These are phyloP conservation scores for Mercurialis annua DNA, from an alignment of 345 rosid species.

Conservation along the genomic window DNA sequence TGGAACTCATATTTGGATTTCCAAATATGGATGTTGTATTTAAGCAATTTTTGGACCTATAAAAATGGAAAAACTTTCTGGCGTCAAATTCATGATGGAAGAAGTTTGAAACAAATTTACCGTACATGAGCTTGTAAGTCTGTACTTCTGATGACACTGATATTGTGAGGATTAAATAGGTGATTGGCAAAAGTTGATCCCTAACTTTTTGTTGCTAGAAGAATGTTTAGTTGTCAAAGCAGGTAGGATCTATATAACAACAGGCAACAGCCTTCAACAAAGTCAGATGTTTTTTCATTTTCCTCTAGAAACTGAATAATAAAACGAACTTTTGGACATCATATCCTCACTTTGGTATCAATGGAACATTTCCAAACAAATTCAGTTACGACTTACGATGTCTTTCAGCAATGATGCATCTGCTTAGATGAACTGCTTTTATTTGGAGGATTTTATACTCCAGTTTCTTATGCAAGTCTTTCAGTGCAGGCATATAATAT, in stretches of 20 bases:
- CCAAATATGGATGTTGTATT: not conserved
- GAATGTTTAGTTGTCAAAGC: not conserved
- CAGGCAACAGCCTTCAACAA: not conserved
- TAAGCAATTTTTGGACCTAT: not conserved
- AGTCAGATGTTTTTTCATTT: not conserved
- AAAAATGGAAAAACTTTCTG: not conserved
- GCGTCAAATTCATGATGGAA: conserved; percentile 4
- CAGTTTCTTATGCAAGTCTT: conserved; percentile 15
- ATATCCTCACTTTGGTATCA: not conserved
- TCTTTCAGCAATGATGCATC: not conserved
- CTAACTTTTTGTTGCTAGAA: not conserved
- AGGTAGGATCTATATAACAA: not conserved
- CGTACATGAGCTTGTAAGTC: not conserved
- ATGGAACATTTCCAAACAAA: not conserved
- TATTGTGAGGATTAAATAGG: not conserved
- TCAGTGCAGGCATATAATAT: conserved; percentile 71
- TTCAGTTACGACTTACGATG: not conserved
- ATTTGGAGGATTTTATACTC: not conserved
- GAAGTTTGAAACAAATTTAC: not conserved
- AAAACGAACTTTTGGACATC: not conserved
- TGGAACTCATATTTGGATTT: not conserved
- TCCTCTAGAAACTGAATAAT: not conserved
- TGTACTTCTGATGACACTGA: not conserved
- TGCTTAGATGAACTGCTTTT: not conserved
- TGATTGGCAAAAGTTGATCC: not conserved